Conservation (phyloP, 2,329 filamentous ascomycete species). For the Dothiorella sarmentorum region DNA sequence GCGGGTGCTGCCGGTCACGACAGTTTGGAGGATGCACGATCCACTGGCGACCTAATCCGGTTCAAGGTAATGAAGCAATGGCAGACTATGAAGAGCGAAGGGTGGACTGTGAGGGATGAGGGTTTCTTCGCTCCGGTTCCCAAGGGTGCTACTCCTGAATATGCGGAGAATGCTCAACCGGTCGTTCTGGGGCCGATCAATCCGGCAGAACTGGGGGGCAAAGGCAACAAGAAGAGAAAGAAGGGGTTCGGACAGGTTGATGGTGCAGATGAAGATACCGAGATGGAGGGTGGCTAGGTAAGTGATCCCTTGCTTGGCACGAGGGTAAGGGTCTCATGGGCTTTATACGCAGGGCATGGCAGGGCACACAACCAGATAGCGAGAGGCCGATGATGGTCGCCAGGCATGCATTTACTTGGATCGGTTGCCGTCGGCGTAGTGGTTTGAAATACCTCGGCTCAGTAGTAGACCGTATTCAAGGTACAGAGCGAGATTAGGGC, state of each 20-base stretch:
- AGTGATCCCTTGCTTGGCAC: not conserved
- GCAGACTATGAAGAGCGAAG: constrained; percentile 61
- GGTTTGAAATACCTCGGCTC: too few species aligned
- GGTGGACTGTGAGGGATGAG: constrained; percentile 54
- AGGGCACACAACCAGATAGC: not conserved
- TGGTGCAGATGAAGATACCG: constrained; percentile 17
- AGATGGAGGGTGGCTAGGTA: constrained; percentile 7
- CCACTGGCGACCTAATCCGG: constrained; percentile 81
- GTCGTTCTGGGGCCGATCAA: not conserved
- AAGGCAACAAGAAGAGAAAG: constrained; percentile 28
- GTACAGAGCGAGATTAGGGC: not conserved
- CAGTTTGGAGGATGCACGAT: constrained; percentile 84
- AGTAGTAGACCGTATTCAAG: not conserved
- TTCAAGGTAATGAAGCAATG: constrained; percentile 68
- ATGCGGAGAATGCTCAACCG: not conserved
- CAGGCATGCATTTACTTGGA: not conserved
- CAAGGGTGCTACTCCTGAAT: too few species aligned
- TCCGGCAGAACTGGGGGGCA: not conserved
- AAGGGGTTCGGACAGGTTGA: not conserved
- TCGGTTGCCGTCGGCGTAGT: not conserved
- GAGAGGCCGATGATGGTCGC: not conserved
- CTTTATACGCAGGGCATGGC: too few species aligned
- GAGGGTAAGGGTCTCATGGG: not conserved
- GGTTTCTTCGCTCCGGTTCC: constrained; percentile 3
- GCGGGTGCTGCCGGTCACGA: constrained; percentile 72